These are phyloP conservation scores for Gnaphalium uliginosum DNA, from an alignment of 129 eudicot genomes.

Conservation along the genomic window DNA sequence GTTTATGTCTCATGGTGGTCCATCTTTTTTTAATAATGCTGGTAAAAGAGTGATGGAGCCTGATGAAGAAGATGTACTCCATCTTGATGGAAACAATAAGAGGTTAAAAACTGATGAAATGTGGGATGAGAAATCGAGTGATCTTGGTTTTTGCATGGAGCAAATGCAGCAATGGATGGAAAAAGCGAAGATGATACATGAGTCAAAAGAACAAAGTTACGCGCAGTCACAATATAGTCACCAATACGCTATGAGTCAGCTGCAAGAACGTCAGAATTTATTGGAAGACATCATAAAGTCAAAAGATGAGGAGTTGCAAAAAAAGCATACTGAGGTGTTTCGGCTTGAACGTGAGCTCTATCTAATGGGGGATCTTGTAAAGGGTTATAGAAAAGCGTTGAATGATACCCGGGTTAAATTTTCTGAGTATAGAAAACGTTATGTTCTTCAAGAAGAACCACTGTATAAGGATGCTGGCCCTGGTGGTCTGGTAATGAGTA, in stretches of 20 bases:
- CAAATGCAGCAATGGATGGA: constrained; percentile 44
- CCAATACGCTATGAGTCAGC: constrained; percentile 39
- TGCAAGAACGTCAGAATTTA: constrained; percentile 40
- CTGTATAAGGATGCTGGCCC: constrained; percentile 72
- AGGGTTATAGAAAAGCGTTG: constrained; percentile 67
- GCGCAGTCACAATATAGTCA: constrained; percentile 40
- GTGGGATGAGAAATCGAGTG: constrained; percentile 49
- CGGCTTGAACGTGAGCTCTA: constrained; percentile 69
- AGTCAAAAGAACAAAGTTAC: constrained; percentile 41
- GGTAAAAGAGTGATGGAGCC: constrained; percentile 70
- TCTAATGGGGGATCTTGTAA: constrained; percentile 57
- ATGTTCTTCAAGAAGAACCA: constrained; percentile 60
- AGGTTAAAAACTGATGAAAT: constrained; percentile 54
- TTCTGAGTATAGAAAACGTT: constrained; percentile 51
- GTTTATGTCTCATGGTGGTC: constrained; percentile 40
- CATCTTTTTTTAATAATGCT: constrained; percentile 43
- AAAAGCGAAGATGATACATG: constrained; percentile 47
- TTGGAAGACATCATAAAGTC: constrained; percentile 46
- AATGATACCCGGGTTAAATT: constrained; percentile 54
- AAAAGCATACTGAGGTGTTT: constrained; percentile 42
- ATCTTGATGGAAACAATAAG: constrained; percentile 47
- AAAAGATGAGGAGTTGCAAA: constrained; percentile 50
- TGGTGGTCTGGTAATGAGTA: constrained; percentile 74
- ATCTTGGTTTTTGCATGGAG: constrained; percentile 57
- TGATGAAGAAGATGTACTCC: constrained; percentile 47